Conservation (phyloP, 371 early-diverging fungal genomes). For the Enterocytospora artemiae region DNA sequence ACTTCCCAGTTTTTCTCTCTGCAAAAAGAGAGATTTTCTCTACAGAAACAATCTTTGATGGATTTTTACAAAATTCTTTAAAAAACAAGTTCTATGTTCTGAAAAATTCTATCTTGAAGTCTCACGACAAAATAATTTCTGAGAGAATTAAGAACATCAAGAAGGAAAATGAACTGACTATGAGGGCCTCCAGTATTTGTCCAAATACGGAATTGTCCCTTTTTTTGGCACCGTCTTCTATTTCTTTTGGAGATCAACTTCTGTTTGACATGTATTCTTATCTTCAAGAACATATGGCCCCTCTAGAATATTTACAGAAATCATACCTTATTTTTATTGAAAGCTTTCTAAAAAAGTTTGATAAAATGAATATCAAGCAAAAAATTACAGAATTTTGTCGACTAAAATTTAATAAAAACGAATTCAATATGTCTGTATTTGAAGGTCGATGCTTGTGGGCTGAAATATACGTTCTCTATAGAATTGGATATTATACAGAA, state of each 20-base stretch:
- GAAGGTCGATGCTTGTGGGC: constrained; percentile 52
- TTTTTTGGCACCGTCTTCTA: constrained; percentile 1
- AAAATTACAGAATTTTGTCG: constrained; percentile 36
- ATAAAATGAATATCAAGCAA: not conserved
- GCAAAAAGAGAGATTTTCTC: not conserved
- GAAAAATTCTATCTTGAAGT: constrained; percentile 12
- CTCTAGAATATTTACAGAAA: constrained; percentile 28
- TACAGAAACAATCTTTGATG: constrained; percentile 25
- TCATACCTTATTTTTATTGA: constrained; percentile 40
- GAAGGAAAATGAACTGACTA: constrained; percentile 26
- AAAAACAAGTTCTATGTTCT: constrained; percentile 16
- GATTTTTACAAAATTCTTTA: constrained; percentile 43
- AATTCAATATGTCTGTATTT: constrained; percentile 42
- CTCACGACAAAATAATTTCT: constrained; percentile 13
- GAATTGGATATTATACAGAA: constrained; percentile 33
- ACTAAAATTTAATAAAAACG: constrained; percentile 38
- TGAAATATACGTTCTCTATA: constrained; percentile 41
- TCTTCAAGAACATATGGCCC: constrained; percentile 7
- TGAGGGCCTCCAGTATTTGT: constrained; percentile 5
- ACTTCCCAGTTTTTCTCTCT: not conserved
- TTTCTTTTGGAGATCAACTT: constrained; percentile 32
- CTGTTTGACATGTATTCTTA: constrained; percentile 41
- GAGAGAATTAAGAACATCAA: constrained; percentile 20
- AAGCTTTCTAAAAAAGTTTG: constrained; percentile 37
- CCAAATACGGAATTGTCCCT: constrained; percentile 25